Conservation (phyloP, 257 asterid genomes). For the Fraxinus cuspidata region DNA sequence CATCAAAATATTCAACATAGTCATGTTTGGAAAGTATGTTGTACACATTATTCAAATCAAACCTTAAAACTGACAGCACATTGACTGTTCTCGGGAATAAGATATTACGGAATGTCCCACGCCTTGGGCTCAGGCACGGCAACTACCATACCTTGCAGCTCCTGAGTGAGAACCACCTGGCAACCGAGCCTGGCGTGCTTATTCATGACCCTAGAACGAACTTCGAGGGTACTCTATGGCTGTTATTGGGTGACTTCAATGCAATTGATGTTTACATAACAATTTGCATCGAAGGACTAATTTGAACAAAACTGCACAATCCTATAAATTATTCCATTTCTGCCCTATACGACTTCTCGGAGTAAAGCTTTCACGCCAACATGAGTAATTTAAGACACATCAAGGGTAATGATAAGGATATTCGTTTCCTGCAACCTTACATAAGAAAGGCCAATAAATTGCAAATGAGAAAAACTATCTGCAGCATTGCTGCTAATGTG, state of each 20-base stretch:
- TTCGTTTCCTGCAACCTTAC: too few species aligned
- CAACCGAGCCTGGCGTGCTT: conserved; percentile 51
- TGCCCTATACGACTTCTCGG: conserved; percentile 15
- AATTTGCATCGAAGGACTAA: background rate
- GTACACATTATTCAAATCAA: conserved; percentile 35
- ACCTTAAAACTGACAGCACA: conserved; percentile 22
- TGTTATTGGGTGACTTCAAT: too few species aligned
- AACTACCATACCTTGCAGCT: conserved; percentile 54
- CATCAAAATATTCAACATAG: conserved; percentile 12
- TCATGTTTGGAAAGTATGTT: conserved; percentile 25
- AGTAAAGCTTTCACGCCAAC: background rate
- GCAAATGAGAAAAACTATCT: too few species aligned
- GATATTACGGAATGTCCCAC: conserved; percentile 49
- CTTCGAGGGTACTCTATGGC: too few species aligned
- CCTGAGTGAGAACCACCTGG: conserved; percentile 47
- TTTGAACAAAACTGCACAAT: background rate
- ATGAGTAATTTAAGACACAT: background rate
- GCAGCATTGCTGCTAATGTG: conserved; percentile 8
- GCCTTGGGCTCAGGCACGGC: conserved; percentile 53
- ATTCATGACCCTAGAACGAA: conserved; percentile 51
- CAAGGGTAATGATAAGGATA: background rate
- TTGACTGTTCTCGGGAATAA: background rate
- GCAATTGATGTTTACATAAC: background rate
- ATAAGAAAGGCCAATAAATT: too few species aligned
- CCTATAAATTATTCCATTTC: conserved; percentile 1